A percentile compares a stretch with the other conserved stretches of the same genome.
phyloP scores from a whole-genome alignment of 352 stramenopile genomes.

The Peronospora tabacina region DNA sequence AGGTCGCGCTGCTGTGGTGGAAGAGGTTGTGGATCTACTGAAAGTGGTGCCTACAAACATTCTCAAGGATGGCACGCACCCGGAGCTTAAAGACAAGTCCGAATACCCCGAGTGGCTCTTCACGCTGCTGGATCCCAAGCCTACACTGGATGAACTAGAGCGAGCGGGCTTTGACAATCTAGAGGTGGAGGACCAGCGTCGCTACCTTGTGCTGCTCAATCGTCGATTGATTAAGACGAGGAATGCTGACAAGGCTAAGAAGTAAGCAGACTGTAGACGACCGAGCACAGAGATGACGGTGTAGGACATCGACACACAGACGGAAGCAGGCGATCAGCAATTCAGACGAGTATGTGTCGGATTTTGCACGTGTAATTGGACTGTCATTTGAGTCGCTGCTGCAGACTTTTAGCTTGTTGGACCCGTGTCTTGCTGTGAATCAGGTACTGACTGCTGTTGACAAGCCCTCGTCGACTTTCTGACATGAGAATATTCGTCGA shows the following conservation, averaged over 20 bases:
- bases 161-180: constrained; percentile 76
- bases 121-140: constrained; percentile 63
- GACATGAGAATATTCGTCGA: constrained; percentile 4
- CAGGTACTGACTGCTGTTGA: constrained; percentile 1
- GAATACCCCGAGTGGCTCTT: constrained; percentile 84
- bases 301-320: constrained; percentile 5
- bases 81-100: constrained; percentile 68
- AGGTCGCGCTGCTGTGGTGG: constrained; percentile 37
- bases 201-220: constrained; percentile 69
- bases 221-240: constrained; percentile 59
- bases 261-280: constrained; percentile 40
- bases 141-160: constrained; percentile 70
- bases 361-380: constrained; percentile 2
- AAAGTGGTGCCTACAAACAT: constrained; percentile 81
- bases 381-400: background rate
- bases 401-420: constrained; percentile 1
- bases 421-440: constrained; percentile 4
- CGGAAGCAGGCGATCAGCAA: constrained; percentile 10
- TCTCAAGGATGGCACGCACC: constrained; percentile 74
- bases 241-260: constrained; percentile 82
- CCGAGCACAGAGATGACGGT: background rate
- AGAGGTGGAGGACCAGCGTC: constrained; percentile 65
- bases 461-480: background rate
- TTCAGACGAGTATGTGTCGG: constrained; percentile 13
- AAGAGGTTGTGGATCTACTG: constrained; percentile 69